phyloP scores from a whole-genome alignment of 2,329 filamentous ascomycete species.

The Myriosclerotinia curreyana region DNA sequence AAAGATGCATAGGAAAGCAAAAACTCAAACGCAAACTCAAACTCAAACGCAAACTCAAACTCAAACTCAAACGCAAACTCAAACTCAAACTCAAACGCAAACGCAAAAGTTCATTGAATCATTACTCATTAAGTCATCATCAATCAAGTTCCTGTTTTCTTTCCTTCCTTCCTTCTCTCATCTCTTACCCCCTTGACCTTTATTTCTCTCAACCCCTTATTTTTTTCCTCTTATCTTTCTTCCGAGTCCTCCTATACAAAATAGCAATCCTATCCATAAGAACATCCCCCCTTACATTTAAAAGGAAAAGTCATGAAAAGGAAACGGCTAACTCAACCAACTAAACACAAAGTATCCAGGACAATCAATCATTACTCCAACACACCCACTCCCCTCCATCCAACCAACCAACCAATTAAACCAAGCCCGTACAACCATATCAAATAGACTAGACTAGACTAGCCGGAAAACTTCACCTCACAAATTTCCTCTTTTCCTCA shows the following conservation, averaged over 20 bases:
- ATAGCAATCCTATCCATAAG: background rate
- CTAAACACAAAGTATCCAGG: slow-evolving; percentile 4
- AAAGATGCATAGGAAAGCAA: no score
- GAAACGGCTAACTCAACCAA: background rate
- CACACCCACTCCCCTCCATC: background rate
- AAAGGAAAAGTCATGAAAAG: background rate
- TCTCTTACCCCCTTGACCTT: background rate
- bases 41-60: slow-evolving; percentile 9
- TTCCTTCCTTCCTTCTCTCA: background rate
- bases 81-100: slow-evolving; percentile 11
- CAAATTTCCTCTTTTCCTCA: background rate
- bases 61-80: slow-evolving; percentile 4
- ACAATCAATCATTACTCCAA: slow-evolving; percentile 14
- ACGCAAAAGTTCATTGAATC: slow-evolving; percentile 18
- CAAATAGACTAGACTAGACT: background rate
- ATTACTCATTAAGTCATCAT: slow-evolving; percentile 22
- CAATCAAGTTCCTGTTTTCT: slow-evolving; percentile 11
- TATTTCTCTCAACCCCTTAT: background rate
- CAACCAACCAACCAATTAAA: slow-evolving; percentile 4
- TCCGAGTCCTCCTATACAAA: background rate
- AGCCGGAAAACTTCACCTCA: background rate
- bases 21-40: slow-evolving; percentile 8
- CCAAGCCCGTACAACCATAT: slow-evolving; percentile 17
- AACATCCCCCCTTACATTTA: background rate
- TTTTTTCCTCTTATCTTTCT: no score